Evolutionary conservation across 2,329 filamentous ascomycete species (phyloP).

Genomic region (Podosphaera aphanis): DNA sequence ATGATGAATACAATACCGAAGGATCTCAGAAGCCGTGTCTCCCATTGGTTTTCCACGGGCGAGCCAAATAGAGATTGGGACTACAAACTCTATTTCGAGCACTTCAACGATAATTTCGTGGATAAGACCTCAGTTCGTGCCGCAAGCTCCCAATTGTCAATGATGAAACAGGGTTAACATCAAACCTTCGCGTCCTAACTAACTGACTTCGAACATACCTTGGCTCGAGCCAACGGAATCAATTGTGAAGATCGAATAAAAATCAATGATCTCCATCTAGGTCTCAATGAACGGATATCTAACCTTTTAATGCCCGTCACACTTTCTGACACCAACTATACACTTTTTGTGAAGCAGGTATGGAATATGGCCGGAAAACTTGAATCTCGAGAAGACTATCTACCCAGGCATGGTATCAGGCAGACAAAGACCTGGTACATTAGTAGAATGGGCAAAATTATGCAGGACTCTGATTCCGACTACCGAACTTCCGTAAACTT

Average conservation of each 20-base stretch:
- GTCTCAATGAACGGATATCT: neutral
- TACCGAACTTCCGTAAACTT: neutral
- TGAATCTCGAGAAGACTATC: neutral
- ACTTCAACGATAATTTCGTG: neutral
- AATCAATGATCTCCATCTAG: neutral
- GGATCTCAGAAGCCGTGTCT: neutral
- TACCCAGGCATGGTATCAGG: neutral
- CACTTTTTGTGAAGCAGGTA: neutral
- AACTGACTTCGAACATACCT: neutral
- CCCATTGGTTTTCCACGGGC: neutral
- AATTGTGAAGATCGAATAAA: neutral
- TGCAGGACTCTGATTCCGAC: neutral
- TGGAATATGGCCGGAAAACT: neutral
- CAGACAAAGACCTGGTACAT: neutral
- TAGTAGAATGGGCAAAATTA: neutral
- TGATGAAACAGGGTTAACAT: neutral
- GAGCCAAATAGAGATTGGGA: neutral
- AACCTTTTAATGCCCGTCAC: neutral
- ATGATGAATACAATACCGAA: neutral
- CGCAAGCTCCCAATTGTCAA: neutral
- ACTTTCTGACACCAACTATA: neutral
- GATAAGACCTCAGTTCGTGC: neutral
- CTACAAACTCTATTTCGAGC: neutral
- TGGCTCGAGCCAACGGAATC: neutral
- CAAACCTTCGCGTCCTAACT: neutral